Evolutionary conservation across 306 rosid species (phyloP).

Genomic region (Cotoneaster glaucophyllus): DNA sequence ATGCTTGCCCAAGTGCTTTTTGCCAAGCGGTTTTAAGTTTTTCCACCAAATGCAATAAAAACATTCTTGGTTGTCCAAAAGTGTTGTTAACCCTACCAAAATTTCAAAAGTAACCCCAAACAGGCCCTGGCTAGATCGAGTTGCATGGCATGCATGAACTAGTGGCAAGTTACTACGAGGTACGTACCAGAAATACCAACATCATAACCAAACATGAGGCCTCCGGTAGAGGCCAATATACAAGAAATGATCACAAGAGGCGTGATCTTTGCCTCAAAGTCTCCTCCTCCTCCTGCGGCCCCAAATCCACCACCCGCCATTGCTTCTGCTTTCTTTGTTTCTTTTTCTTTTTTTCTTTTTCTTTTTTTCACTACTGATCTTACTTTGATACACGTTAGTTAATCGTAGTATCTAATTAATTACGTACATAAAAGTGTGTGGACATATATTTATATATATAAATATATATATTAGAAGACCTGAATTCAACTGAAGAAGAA

Average conservation of each 20-base stretch:
- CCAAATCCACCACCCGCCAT: slow-evolving; percentile 13
- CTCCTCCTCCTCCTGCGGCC: background rate
- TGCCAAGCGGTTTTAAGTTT: no score
- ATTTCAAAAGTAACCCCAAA: no score
- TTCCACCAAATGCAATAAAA: no score
- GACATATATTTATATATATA: no score
- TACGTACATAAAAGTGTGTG: background rate
- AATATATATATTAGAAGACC: background rate
- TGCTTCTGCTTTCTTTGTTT: background rate
- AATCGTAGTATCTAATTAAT: background rate
- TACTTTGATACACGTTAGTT: background rate
- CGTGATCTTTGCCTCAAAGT: slow-evolving; percentile 11
- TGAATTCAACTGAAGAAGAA: background rate
- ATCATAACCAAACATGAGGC: slow-evolving; percentile 6
- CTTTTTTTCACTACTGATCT: background rate
- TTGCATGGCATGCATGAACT: background rate
- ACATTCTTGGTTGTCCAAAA: no score
- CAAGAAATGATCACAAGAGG: slow-evolving; percentile 6
- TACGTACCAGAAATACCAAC: slow-evolving; percentile 4
- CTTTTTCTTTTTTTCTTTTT: no score
- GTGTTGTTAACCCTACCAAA: no score
- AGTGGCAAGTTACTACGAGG: background rate
- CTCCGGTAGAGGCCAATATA: slow-evolving; percentile 1
- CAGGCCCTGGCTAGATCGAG: no score
- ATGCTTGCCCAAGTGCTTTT: no score